A percentile compares a stretch with the other conserved stretches of the same genome.
These are phyloP conservation scores for Phtheirospermum japonicum DNA, from an alignment of 257 asterid species.

Conservation along the genomic window DNA sequence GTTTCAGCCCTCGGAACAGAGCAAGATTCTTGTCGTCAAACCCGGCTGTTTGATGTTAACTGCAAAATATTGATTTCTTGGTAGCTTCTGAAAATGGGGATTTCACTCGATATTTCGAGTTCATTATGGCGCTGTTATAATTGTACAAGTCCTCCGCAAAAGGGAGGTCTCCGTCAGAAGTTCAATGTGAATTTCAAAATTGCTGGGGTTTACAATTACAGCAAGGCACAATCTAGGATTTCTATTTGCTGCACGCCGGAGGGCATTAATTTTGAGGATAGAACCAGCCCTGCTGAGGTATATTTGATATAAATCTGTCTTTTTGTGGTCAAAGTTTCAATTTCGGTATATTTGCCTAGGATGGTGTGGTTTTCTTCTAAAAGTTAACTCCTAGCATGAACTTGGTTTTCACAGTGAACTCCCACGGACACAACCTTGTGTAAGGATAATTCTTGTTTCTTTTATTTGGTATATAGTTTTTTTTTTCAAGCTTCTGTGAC, in stretches of 20 bases:
- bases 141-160: slow-evolving; percentile 17
- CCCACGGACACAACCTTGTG: too few relatives aligned
- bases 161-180: slow-evolving; percentile 14
- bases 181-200: slow-evolving; percentile 24
- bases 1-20: too few relatives aligned
- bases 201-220: slow-evolving; percentile 19
- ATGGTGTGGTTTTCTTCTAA: too few relatives aligned
- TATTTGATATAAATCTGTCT: not conserved
- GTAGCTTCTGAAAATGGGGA: slow-evolving; percentile 38
- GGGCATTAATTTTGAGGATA: slow-evolving; percentile 53
- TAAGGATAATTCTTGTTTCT: not conserved
- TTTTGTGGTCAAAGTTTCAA: not conserved
- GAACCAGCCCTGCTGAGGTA: slow-evolving; percentile 75
- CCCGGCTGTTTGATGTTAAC: slow-evolving; percentile 13
- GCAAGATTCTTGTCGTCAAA: not conserved
- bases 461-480: not conserved
- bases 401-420: too few relatives aligned
- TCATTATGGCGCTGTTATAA: slow-evolving; percentile 25
- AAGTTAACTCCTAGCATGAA: too few relatives aligned
- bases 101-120: slow-evolving; percentile 15
- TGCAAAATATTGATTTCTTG: not conserved
- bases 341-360: too few relatives aligned
- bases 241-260: slow-evolving; percentile 46
- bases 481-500: not conserved
- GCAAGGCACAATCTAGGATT: slow-evolving; percentile 27